Percentiles rank a stretch among this genome's conserved stretches.
Conservation (phyloP, 225 moss, liverwort and hornwort genomes). For the Asterella californica region DNA sequence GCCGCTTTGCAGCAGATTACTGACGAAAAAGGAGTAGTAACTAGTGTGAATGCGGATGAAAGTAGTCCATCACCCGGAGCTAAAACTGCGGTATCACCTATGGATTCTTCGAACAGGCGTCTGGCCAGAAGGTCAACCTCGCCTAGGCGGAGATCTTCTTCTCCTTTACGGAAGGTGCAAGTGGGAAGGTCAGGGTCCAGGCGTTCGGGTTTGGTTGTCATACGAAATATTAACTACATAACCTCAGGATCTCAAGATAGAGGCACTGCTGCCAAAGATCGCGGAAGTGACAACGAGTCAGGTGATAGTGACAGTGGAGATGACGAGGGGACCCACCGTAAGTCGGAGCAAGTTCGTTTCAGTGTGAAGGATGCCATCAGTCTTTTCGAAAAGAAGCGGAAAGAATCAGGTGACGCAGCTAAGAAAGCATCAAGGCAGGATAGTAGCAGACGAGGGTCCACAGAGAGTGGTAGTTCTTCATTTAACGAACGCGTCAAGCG, state of each 20-base stretch:
- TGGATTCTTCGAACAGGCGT: constrained; percentile 49
- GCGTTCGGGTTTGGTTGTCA: constrained; percentile 76
- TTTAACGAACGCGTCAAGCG: constrained; percentile 45
- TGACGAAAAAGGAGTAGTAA: background rate
- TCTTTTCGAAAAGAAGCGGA: constrained; percentile 49
- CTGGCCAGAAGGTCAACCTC: constrained; percentile 67
- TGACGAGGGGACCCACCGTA: constrained; percentile 37
- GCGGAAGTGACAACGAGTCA: constrained; percentile 69
- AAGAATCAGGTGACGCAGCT: constrained; percentile 27
- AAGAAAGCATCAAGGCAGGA: constrained; percentile 41
- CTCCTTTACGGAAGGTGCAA: constrained; percentile 84
- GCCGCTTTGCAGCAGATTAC: background rate
- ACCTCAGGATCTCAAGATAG: constrained; percentile 49
- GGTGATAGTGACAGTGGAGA: constrained; percentile 44
- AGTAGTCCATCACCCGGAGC: constrained; percentile 34
- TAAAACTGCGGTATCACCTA: constrained; percentile 31
- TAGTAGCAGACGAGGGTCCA: constrained; percentile 31
- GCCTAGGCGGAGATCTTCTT: constrained; percentile 78
- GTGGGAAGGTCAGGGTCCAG: constrained; percentile 76
- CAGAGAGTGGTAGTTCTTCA: constrained; percentile 40
- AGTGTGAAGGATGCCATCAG: constrained; percentile 50
- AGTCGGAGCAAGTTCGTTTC: constrained; percentile 32
- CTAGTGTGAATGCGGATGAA: constrained; percentile 27
- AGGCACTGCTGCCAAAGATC: constrained; percentile 33
- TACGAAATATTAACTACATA: constrained; percentile 79